phyloP scores from a whole-genome alignment of 768 basidiomycete species.

The Lactifluus hygrophoroides region DNA sequence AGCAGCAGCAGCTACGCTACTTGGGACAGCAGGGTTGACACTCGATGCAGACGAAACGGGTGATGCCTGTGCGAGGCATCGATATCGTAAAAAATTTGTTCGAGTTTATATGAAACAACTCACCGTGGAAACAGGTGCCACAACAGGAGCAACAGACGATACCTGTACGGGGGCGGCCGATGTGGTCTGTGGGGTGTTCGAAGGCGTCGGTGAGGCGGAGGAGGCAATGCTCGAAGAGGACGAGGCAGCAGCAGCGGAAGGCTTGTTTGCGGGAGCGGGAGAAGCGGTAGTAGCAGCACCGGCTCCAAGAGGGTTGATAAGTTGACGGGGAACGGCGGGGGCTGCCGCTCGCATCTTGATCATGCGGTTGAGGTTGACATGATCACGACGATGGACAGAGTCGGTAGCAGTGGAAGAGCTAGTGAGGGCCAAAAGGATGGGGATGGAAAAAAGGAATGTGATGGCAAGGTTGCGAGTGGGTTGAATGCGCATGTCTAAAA shows the following conservation, averaged over 20 bases:
- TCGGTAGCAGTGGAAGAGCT: conserved; percentile 35
- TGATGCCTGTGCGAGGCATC: neutral
- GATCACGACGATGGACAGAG: conserved; percentile 41
- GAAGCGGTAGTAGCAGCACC: too few species aligned
- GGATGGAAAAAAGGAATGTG: conserved; percentile 56
- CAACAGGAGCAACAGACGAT: conserved; percentile 2
- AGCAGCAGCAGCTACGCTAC: conserved; percentile 26
- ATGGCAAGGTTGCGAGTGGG: conserved; percentile 39
- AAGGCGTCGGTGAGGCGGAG: conserved; percentile 8
- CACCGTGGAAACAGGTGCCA: conserved; percentile 6
- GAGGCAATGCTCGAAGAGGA: conserved; percentile 10
- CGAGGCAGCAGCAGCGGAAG: neutral
- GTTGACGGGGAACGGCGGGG: conserved; percentile 15
- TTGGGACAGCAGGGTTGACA: conserved; percentile 19
- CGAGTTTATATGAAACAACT: neutral
- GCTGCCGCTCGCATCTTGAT: conserved; percentile 52
- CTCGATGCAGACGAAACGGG: conserved; percentile 8
- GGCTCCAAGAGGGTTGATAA: neutral
- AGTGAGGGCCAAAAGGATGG: conserved; percentile 43
- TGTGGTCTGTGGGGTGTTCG: conserved; percentile 6
- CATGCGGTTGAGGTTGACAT: conserved; percentile 52
- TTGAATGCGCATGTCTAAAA: conserved; percentile 39
- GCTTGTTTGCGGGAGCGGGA: conserved; percentile 28
- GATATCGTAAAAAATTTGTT: neutral
- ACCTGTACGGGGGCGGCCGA: conserved; percentile 6